These are phyloP conservation scores for Colletotrichum zoysiae DNA, from an alignment of 2,329 filamentous ascomycete species.

Conservation along the genomic window DNA sequence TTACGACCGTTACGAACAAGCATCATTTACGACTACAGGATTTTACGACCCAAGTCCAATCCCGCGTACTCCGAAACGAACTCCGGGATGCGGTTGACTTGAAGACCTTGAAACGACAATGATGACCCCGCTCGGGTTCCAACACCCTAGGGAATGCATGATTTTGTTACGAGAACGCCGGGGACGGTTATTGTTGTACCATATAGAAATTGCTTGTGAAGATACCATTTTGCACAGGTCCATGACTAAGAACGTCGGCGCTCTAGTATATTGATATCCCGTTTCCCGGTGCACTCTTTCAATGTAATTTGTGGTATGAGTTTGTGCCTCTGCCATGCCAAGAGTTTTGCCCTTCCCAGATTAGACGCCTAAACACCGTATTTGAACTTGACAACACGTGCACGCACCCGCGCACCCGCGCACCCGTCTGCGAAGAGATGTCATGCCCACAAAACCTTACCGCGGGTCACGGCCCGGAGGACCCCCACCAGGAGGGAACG, in stretches of 20 bases:
- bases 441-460: conserved; percentile 44
- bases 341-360: conserved; percentile 28
- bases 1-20: conserved; percentile 34
- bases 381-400: conserved; percentile 20
- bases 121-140: conserved; percentile 23
- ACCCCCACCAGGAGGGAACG: conserved; percentile 50
- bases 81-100: conserved; percentile 6
- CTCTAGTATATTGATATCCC: background rate
- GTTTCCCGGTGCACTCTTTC: background rate
- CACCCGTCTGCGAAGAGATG: conserved; percentile 10
- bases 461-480: conserved; percentile 56
- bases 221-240: conserved; percentile 31
- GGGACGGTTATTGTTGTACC: conserved; percentile 25
- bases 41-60: conserved; percentile 30
- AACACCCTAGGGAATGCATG: conserved; percentile 12
- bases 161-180: conserved; percentile 26
- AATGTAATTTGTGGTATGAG: conserved; percentile 29
- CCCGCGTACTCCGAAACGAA: conserved; percentile 16
- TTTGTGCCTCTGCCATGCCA: conserved; percentile 28
- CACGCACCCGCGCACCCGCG: too few species aligned
- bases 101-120: conserved; percentile 19
- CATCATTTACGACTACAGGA: conserved; percentile 39
- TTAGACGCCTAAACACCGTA: conserved; percentile 50
- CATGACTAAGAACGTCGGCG: conserved; percentile 9
- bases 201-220: conserved; percentile 37